Conservation (phyloP, 345 rosid genomes). For the Gossypium longicalyx region DNA sequence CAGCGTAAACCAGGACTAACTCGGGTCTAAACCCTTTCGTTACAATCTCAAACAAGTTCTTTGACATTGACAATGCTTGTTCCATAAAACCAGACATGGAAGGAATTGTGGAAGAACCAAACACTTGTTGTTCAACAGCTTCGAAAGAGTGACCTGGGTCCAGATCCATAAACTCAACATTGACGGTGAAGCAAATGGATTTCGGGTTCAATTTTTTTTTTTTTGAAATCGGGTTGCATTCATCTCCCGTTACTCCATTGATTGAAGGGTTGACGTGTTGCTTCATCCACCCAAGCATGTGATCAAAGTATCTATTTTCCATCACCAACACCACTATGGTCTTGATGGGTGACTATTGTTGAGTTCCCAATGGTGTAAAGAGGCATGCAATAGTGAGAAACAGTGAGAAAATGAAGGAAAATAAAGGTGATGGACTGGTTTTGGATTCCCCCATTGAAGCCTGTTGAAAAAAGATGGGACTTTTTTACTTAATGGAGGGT, state of each 20-base stretch:
- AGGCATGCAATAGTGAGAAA: conserved; percentile 41
- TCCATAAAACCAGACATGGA: conserved; percentile 87
- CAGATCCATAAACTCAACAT: conserved; percentile 87
- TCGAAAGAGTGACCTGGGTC: conserved; percentile 97
- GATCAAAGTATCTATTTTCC: conserved; percentile 91
- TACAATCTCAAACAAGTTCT: conserved; percentile 65
- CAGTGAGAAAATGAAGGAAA: conserved; percentile 37
- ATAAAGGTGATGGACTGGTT: conserved; percentile 21
- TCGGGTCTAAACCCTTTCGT: conserved; percentile 83
- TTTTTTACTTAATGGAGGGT: neutral
- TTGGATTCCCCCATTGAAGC: conserved; percentile 32
- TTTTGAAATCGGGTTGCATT: conserved; percentile 76
- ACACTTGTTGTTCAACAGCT: conserved; percentile 72
- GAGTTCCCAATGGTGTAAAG: conserved; percentile 34
- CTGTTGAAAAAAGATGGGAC: neutral
- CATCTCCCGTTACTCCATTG: conserved; percentile 76
- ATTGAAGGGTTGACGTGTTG: conserved; percentile 59
- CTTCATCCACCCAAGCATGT: conserved; percentile 94
- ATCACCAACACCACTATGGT: conserved; percentile 76
- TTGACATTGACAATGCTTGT: conserved; percentile 74
- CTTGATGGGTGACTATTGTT: conserved; percentile 61
- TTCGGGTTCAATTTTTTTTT: conserved; percentile 24
- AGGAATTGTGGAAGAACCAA: conserved; percentile 63
- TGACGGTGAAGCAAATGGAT: conserved; percentile 71
- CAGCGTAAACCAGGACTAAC: conserved; percentile 60